Evolutionary conservation across 2,329 filamentous ascomycete genomes (phyloP), one percentile per base, ranked within the genome.

Genomic region (Exophiala aquamarina): DNA sequence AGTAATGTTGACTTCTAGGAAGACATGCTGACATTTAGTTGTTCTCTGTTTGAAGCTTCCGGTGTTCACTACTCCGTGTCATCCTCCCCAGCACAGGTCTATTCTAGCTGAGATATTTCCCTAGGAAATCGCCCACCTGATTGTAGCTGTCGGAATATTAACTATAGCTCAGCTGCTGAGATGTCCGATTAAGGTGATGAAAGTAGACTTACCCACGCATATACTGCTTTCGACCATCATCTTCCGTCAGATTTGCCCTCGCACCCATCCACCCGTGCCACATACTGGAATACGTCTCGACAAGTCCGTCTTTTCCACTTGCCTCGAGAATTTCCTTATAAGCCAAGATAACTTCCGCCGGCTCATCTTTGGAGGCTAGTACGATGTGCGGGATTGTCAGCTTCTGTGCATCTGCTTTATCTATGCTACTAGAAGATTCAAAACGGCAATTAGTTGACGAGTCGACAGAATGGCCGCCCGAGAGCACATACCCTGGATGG

Each of bases 191-290:
- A n/a, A n/a, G n/a, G n/a, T n/a, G n/a, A n/a, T n/a, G n/a, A n/a
- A 26, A 26, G 23, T 26, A 26, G 23, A 6, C 23, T 26, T 26
- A 42, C n/a, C 83, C 75, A 37, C 73, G 71, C 53, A 83, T 84
- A 68, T 84, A 83, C 55, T 77, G 75, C 65, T 77, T 79, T 61
- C 81, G 77, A 33, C 73, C 74, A 34, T 67, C 68, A 39, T 72
- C 67, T 37, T 84, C 70, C 26, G 73, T 70, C 21, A 87, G 68
- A 59, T 86, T 70, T 0, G 77, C 73, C 19, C 83, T 76, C 1
- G 84, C 83, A 1, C 80, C 82, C 84, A 87, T 88, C 83, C 83
- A 88, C 35, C 84, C 84, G 66, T 88, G 84, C 61, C 83, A 76
- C 74, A 86, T 84, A 59, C 81, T 81, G 18, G 60, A 59, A 60